Percentiles rank a stretch among this genome's conserved stretches.
phyloP scores from a whole-genome alignment of 441 rosid genomes.

The Syzygium malaccense region DNA sequence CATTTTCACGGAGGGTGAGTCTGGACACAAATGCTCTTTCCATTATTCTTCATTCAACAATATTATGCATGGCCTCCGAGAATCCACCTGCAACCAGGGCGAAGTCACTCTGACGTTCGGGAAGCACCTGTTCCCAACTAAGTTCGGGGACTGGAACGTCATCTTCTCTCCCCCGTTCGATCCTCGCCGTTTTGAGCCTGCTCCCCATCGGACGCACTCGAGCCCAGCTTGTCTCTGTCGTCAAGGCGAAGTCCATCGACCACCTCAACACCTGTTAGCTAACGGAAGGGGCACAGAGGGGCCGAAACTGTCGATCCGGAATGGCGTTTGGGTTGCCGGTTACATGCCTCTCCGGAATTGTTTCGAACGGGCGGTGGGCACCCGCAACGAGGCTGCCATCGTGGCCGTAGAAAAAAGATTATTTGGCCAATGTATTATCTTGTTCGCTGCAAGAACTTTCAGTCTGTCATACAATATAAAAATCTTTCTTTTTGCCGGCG shows the following conservation, averaged over 20 bases:
- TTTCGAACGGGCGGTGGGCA: slow-evolving; percentile 45
- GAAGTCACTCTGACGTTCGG: slow-evolving; percentile 34
- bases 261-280: slow-evolving; percentile 41
- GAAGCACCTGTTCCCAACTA: slow-evolving; percentile 1
- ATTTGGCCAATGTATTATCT: too few species aligned
- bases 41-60: neutral
- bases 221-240: slow-evolving; percentile 29
- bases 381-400: slow-evolving; percentile 45
- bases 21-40: neutral
- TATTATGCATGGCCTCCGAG: slow-evolving; percentile 22
- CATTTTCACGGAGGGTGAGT: neutral
- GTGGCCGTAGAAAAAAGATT: slow-evolving; percentile 26
- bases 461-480: too few species aligned
- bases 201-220: slow-evolving; percentile 60
- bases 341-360: slow-evolving; percentile 47
- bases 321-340: slow-evolving; percentile 59
- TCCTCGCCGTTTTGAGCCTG: slow-evolving; percentile 57
- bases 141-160: slow-evolving; percentile 33
- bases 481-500: too few species aligned
- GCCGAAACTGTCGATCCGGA: slow-evolving; percentile 45
- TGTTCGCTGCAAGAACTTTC: too few species aligned
- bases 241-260: neutral
- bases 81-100: slow-evolving; percentile 40
- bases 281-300: slow-evolving; percentile 60
- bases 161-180: slow-evolving; percentile 69